Evolutionary conservation across 257 asterid species (phyloP), one percentile per base, ranked within the genome.

Genomic region (Nyctanthes arbortristis): DNA sequence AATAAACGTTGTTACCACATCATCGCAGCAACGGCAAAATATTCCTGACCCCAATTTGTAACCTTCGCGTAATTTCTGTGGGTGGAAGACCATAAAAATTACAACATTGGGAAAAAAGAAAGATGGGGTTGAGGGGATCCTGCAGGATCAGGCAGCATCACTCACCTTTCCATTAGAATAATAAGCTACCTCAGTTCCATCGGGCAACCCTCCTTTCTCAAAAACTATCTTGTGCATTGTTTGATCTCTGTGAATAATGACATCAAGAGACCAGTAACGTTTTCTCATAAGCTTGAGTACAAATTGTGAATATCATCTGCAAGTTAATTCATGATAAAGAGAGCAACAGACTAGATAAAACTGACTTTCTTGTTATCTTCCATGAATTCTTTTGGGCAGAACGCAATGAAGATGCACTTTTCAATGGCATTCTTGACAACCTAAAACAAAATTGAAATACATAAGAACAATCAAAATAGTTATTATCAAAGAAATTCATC

Each of bases 111-210:
- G 66, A 69, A 47, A 0, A 47, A 47, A 47, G 2, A 47, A 5
- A 6, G 13, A 45, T 1, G 24, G n/a, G n/a, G n/a, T n/a, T n/a
- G n/a, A 6, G 54, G 10, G 54, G 35, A 8, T 55, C n/a, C 69
- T 57, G 32, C 28, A 65, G 29, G 47, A 60, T 37, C 65, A 27
- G 59, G 40, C 57, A 73, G 79, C 56, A 75, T 70, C 74, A 93
- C 99, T 70, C 74, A 93, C 99, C 96, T 91, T 90, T 75, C 99
- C 99, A 72, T 86, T 85, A 71, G 99, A 91, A 80, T 82, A 94
- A 77, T 94, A 94, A 61, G 89, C 86, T 71, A 94, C 89, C 80
- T 89, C 99, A 61, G 93, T 83, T 74, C 99, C 99, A 79, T 94
- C 95, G 22, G 97, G 99, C 80, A 94, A 80, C 74, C 97, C 97